Base-by-base conservation (phyloP, 208 protist species). In the Acanthamoeba triangularis region DNA sequence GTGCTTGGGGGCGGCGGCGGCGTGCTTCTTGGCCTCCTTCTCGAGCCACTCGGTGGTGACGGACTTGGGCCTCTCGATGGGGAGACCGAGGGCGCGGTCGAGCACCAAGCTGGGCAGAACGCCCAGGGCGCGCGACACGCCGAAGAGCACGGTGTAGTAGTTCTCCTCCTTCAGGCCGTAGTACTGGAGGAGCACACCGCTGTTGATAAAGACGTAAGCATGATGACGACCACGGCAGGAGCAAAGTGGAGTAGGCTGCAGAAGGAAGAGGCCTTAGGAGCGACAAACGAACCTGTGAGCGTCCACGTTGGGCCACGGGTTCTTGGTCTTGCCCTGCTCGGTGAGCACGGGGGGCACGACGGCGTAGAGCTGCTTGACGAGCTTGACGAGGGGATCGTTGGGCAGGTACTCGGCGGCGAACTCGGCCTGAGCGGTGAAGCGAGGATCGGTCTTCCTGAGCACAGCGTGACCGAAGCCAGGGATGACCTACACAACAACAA, bases 101-200 rank as follows among this genome's bases (percentile, higher is more conserved):
- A 98, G 99, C 78, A 99, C 97, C 41, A 99, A 95, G 63, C 96
- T 98, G 33, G 99, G 96, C 35, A 99, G 96, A 16, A 99, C 99
- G 95, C 99, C 99, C 49, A 99, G 80, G 85, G 99, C 98, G 69
- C 99, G 98, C 49, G 98, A 99, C 49, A 99, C 97, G 97, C 99
- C 99, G 85, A 99, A 99, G 59, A 99, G 98, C 11, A 99, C 99
- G 18, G 99, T 99, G 98, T 99, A 99, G 97, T 98, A 99, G 90
- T 98, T 96, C 96, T 99, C 96, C 96, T 99, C 98, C 37, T 97
- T 99, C n/a, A 99, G 85, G 85, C 99, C 99, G 96, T 99, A 99
- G 98, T 99, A 98, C 96, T 99, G 59, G 54, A 98, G 95, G 59
- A 98, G 94, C 52, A 97, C 95, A 67, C 97, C 97, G 10, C 90